Percentiles rank a stretch among this genome's conserved stretches.
Conservation (phyloP, 441 rosid species). For the Viola pubescens region DNA sequence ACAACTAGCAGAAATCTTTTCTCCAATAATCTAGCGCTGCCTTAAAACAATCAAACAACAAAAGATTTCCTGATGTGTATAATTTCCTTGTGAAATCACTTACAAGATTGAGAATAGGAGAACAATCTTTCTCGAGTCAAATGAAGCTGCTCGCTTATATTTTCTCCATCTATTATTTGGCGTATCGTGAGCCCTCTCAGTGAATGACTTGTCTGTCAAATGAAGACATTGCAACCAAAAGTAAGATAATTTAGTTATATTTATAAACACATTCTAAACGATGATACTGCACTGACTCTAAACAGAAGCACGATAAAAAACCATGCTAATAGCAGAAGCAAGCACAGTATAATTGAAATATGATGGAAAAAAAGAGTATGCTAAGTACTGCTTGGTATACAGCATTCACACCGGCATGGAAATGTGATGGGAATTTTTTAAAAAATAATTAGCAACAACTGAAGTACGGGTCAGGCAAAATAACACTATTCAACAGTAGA, state of each 20-base stretch:
- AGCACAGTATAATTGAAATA: no score
- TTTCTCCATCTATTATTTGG: slow-evolving; percentile 84
- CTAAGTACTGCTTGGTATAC: no score
- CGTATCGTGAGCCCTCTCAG: slow-evolving; percentile 56
- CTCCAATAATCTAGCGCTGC: not conserved
- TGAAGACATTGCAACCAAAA: not conserved
- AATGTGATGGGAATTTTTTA: not conserved
- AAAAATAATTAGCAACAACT: not conserved
- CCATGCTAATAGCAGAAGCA: no score
- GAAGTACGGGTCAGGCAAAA: not conserved
- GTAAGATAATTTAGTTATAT: not conserved
- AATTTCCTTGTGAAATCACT: slow-evolving; percentile 26
- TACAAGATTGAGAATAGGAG: slow-evolving; percentile 81
- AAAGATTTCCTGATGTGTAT: not conserved
- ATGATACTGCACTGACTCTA: not conserved
- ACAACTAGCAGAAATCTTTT: not conserved
- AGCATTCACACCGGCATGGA: no score
- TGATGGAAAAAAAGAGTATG: no score
- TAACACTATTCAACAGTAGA: not conserved
- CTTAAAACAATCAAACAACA: not conserved
- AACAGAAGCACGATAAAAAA: not conserved
- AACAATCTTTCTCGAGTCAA: slow-evolving; percentile 83
- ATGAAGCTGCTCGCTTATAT: slow-evolving; percentile 72
- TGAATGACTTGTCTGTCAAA: slow-evolving; percentile 50
- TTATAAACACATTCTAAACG: not conserved